Evolutionary conservation across 1,139 yeast genomes (phyloP).

Genomic region (Hemisphaericaspora xylanilytica): DNA sequence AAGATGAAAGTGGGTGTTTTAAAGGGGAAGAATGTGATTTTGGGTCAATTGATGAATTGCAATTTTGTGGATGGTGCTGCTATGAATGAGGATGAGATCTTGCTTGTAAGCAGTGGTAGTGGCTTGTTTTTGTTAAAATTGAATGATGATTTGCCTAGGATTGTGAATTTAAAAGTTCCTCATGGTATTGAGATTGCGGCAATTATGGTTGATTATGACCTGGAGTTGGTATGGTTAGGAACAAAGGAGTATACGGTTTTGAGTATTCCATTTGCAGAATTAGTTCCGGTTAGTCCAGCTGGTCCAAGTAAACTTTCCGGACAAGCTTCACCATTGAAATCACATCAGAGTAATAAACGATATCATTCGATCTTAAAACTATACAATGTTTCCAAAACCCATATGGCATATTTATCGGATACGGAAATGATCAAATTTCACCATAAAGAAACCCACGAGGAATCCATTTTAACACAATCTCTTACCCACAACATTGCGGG

Average conservation of each 20-base stretch:
- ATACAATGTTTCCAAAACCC: too few relatives aligned
- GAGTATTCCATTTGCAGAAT: conserved; percentile 12
- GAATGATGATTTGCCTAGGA: conserved; percentile 18
- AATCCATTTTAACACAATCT: not conserved
- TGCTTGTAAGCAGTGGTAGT: conserved; percentile 44
- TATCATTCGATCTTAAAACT: not conserved
- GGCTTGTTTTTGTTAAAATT: conserved; percentile 21
- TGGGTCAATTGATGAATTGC: conserved; percentile 48
- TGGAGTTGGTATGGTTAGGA: conserved; percentile 23
- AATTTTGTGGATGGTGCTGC: conserved; percentile 43
- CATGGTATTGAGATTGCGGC: conserved; percentile 15
- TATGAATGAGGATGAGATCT: conserved; percentile 36
- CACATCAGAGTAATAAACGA: not conserved
- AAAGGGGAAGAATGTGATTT: conserved; percentile 56
- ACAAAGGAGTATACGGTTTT: conserved; percentile 11
- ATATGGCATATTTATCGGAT: conserved; percentile 19
- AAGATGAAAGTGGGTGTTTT: conserved; percentile 43
- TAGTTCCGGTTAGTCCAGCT: conserved; percentile 11
- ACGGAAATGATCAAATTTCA: conserved; percentile 16
- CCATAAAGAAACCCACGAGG: not conserved
- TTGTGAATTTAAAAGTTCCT: conserved; percentile 21
- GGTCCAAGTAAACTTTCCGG: too few relatives aligned
- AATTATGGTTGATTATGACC: conserved; percentile 23
- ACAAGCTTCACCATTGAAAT: conserved; percentile 14
- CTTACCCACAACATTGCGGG: conserved; percentile 26